Evolutionary conservation across 1,139 yeast genomes (phyloP).

Genomic region (Sugiyamaella japonica): DNA sequence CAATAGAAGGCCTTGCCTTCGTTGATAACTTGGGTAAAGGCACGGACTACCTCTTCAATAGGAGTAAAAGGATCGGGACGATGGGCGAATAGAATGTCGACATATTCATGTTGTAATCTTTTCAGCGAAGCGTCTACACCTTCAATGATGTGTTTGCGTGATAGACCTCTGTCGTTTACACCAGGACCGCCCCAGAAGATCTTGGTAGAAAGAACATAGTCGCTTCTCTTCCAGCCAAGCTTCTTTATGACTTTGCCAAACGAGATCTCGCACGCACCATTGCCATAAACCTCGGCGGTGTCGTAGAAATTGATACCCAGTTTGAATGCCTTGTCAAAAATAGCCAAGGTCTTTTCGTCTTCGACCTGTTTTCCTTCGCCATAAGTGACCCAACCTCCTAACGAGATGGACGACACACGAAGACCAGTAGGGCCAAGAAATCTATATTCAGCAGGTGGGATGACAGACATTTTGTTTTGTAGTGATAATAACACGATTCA

Average conservation of each 20-base stretch:
- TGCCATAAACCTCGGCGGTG: slow-evolving; percentile 40
- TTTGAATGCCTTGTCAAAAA: slow-evolving; percentile 39
- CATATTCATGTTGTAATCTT: slow-evolving; percentile 50
- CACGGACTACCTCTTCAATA: slow-evolving; percentile 52
- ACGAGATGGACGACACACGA: slow-evolving; percentile 39
- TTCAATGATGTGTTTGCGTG: slow-evolving; percentile 56
- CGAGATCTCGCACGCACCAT: slow-evolving; percentile 37
- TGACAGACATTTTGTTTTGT: slow-evolving; percentile 20
- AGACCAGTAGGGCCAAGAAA: slow-evolving; percentile 40
- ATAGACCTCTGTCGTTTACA: slow-evolving; percentile 48
- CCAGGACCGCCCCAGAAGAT: slow-evolving; percentile 39
- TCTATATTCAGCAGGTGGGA: slow-evolving; percentile 36
- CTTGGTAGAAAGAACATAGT: slow-evolving; percentile 40
- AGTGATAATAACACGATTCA: not conserved
- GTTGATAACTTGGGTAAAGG: slow-evolving; percentile 45
- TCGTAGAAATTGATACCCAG: slow-evolving; percentile 41
- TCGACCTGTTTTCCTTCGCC: slow-evolving; percentile 36
- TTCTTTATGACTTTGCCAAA: slow-evolving; percentile 38
- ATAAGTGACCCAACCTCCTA: slow-evolving; percentile 43
- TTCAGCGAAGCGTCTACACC: slow-evolving; percentile 49
- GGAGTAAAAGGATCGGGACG: slow-evolving; percentile 51
- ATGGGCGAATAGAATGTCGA: slow-evolving; percentile 45
- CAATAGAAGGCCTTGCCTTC: slow-evolving; percentile 43
- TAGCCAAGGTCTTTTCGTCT: slow-evolving; percentile 34
- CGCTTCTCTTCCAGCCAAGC: slow-evolving; percentile 37